Base-by-base conservation (phyloP, 2,329 filamentous ascomycete species). In the Xylaria hypoxylon region DNA sequence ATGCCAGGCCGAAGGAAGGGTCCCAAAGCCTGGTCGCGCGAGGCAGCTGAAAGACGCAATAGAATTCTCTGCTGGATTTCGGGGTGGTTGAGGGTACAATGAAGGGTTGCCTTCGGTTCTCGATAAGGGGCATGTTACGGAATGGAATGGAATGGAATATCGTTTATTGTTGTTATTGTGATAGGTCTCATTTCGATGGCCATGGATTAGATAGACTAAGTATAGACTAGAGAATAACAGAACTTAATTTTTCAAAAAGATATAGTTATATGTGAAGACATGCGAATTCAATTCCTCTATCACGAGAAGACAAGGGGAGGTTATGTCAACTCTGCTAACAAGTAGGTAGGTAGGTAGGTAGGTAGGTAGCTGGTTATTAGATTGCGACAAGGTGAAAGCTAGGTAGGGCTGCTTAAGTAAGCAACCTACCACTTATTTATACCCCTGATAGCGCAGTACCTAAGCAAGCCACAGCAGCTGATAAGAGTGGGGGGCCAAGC, bases 1-100 rank as follows among this genome's bases (percentile, higher is more conserved):
- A 68, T 5, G 40, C 33, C 13, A 62, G 48, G 35, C 10, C 8
- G 2, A 40, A 47, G 44, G 35, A 28, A 57, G 28, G 31, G 13
- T 7, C 10, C 4, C 33, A 24, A 53, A 51, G n/a, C 10, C 22
- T 56, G 22, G 40, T 19, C 15, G 35, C 15, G 40, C 45, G 42
- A 51, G 26, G 44, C 19, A 2, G 35, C n/a, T 2, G 17, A 10
- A 35, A 45, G 15, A 35, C 10, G 51, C n/a, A 13, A 15, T 15
- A 31, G 19, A 22, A 19, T 6, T 33, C 8, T 10, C 10, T 40
- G 10, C 33, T 13, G 6, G 6, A 19, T 50, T 19, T 59, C 10
- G 7, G 33, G 26, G 28, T 10, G n/a, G 40, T 26, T 44, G 17
- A 31, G 26, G 35, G n/a, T 28, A 13, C 8, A 28, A 28, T 15